A percentile compares a stretch with the other conserved stretches of the same genome.
Evolutionary conservation across 164 flowering plant genomes (phyloP).

Genomic region (Macadamia integrifolia): DNA sequence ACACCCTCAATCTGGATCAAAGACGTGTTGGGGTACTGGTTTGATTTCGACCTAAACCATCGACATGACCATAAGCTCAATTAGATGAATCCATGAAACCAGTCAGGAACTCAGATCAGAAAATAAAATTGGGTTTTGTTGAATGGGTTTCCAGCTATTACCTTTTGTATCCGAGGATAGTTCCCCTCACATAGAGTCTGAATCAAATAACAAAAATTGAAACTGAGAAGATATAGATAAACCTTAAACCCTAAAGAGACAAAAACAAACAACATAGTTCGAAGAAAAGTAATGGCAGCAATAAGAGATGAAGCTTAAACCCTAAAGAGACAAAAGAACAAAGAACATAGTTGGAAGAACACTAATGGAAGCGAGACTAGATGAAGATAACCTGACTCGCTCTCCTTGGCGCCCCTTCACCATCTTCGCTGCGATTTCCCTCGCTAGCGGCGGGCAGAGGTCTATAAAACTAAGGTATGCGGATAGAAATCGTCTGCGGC

Average conservation of each 20-base stretch:
- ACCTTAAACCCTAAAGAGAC: no score
- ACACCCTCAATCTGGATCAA: no score
- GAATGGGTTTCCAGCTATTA: neutral
- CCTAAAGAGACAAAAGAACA: no score
- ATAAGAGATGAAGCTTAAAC: neutral
- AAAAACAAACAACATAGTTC: neutral
- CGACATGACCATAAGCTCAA: no score
- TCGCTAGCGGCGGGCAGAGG: no score
- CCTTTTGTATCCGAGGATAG: neutral
- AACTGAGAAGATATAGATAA: neutral
- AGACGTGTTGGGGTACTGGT: no score
- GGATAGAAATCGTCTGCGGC: no score
- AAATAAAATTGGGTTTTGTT: neutral
- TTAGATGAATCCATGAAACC: neutral
- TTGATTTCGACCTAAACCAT: no score
- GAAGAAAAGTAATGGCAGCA: neutral
- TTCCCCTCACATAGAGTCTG: constrained; percentile 1
- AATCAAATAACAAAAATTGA: neutral
- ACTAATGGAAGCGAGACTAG: no score
- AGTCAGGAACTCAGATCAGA: neutral
- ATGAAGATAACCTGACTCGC: neutral
- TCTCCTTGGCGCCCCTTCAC: constrained; percentile 1
- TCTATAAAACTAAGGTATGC: no score
- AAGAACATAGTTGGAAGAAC: no score
- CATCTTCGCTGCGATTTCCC: neutral